Conservation (phyloP, 306 rosid genomes). For the Chamaecrista fasciculata region DNA sequence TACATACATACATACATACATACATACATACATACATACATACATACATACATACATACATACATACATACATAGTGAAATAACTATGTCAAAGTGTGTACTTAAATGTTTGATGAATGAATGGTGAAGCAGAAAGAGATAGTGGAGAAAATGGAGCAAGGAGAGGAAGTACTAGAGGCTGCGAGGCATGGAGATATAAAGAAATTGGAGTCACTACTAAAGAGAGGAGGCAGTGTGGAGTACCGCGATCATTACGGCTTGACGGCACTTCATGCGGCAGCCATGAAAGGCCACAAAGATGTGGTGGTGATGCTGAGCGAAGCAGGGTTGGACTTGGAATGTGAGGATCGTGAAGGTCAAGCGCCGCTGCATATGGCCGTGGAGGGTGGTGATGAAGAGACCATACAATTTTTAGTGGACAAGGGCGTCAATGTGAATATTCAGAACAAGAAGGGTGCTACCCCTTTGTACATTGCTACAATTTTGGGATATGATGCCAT, state of each 20-base stretch:
- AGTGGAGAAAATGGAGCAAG: slow-evolving; percentile 40
- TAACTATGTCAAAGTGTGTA: too few species aligned
- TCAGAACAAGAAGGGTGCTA: slow-evolving; percentile 45
- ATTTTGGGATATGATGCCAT: slow-evolving; percentile 55
- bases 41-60: too few species aligned
- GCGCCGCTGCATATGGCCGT: slow-evolving; percentile 74
- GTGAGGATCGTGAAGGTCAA: slow-evolving; percentile 63
- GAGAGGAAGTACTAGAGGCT: slow-evolving; percentile 53
- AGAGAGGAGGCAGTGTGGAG: slow-evolving; percentile 37
- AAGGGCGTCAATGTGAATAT: slow-evolving; percentile 56
- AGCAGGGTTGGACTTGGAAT: slow-evolving; percentile 56
- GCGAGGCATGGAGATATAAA: slow-evolving; percentile 50
- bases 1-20: too few species aligned
- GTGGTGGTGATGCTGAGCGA: slow-evolving; percentile 44
- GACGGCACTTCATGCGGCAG: slow-evolving; percentile 75
- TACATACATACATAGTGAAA: too few species aligned
- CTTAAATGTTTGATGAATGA: too few species aligned
- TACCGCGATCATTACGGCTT: slow-evolving; percentile 58
- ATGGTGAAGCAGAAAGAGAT: slow-evolving; percentile 31
- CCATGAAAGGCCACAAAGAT: slow-evolving; percentile 70
- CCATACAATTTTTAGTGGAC: slow-evolving; percentile 40
- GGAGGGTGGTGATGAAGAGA: slow-evolving; percentile 51
- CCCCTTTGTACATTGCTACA: slow-evolving; percentile 65
- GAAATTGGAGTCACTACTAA: slow-evolving; percentile 39
- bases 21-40: too few species aligned